phyloP scores from a whole-genome alignment of 805 yeast species.

The Candida methanosorbosa region DNA sequence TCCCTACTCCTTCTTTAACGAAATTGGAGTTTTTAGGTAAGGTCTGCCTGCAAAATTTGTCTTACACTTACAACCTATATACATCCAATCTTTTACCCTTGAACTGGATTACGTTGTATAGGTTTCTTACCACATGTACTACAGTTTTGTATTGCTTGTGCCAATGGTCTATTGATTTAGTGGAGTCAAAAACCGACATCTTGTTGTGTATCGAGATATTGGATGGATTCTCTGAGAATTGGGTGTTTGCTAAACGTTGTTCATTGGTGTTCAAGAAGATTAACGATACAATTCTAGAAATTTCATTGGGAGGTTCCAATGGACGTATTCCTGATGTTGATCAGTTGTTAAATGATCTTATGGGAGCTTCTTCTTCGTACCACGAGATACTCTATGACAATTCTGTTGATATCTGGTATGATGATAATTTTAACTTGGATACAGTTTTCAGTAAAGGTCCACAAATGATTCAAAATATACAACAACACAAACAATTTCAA shows the following conservation, averaged over 20 bases:
- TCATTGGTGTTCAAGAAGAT: slow-evolving; percentile 35
- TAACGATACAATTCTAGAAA: slow-evolving; percentile 35
- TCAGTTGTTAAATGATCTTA: slow-evolving; percentile 29
- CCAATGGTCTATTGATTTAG: slow-evolving; percentile 36
- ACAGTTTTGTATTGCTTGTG: slow-evolving; percentile 38
- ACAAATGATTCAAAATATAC: background rate
- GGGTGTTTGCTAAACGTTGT: slow-evolving; percentile 38
- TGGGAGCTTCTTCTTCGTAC: slow-evolving; percentile 35
- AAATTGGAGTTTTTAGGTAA: slow-evolving; percentile 34
- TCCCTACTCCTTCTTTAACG: slow-evolving; percentile 34
- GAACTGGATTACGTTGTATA: slow-evolving; percentile 41
- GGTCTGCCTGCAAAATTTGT: slow-evolving; percentile 34
- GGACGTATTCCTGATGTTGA: slow-evolving; percentile 30
- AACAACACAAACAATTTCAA: slow-evolving; percentile 1
- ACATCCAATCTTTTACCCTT: slow-evolving; percentile 35
- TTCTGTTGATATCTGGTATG: slow-evolving; percentile 36
- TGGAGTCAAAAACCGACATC: slow-evolving; percentile 37
- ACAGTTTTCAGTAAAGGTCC: too few species aligned
- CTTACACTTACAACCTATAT: slow-evolving; percentile 37
- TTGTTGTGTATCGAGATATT: slow-evolving; percentile 37
- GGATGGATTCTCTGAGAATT: slow-evolving; percentile 34
- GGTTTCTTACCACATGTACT: slow-evolving; percentile 38
- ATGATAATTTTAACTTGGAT: slow-evolving; percentile 13
- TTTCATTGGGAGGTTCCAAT: slow-evolving; percentile 26
- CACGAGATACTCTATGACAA: slow-evolving; percentile 38